Base-by-base conservation (phyloP, 768 basidiomycete species). In the Pholiota conissans region DNA sequence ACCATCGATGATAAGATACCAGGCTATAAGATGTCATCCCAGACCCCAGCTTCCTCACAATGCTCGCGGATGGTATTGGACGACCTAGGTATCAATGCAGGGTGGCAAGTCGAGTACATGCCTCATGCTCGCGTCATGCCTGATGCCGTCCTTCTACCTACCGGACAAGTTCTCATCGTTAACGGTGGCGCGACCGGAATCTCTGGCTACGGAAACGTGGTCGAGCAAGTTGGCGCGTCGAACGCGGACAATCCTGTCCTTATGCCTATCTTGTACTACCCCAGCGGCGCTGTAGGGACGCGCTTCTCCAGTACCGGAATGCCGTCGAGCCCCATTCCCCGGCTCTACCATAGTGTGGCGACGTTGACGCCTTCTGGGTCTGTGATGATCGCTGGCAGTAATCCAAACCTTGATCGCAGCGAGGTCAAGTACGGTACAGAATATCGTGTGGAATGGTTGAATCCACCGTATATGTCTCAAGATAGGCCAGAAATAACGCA, bases 401-500 rank as follows among this genome's bases (percentile, higher is more conserved):
- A 91, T 65, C 91, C 91, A 24, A 93, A 93, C 70, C 70, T 92
- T 57, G 90, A 93, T 69, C 75, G 89, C 52, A 91, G 86, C 63
- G 87, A 84, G 63, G 63, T 83, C 39, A 75, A 76, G 67, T 95
- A 90, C 67, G 85, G 87, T 28, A 93, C 93, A 16, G 92, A 96
- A 69, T 96, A 95, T 69, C 80, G 93, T 49, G 89, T 93, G 29
- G 95, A 97, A 68, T 86, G 88, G 81, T 78, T 96, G 61, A 80
- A 79, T 52, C 95, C 96, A 0, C 88, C 90, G 26, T 98, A 96
- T 67, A 85, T 91, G 84, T 68, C 71, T 24, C 71, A 71, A 63
- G 66, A 78, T 11, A 80, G 93, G 30, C 94, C 90, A 5, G 67
- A 72, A 48, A 77, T 88, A 30, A 42, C 67, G 4, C 63, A 59